Evolutionary conservation across 345 rosid species (phyloP).

Genomic region (Citrus trifoliata): DNA sequence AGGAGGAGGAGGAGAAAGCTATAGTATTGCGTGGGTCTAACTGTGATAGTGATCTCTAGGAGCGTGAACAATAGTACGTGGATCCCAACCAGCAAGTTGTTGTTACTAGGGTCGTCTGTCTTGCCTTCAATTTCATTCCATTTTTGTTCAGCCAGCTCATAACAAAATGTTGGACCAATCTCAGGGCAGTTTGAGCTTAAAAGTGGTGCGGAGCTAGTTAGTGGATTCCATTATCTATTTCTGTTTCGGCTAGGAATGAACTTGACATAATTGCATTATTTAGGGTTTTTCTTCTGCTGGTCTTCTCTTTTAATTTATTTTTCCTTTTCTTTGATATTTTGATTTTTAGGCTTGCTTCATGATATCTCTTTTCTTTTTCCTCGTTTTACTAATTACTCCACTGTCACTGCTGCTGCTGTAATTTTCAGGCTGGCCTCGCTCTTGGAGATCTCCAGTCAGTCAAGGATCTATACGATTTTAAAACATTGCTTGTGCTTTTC

Average conservation of each 20-base stretch:
- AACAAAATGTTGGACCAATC: conserved; percentile 7
- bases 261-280: neutral
- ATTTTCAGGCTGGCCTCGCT: conserved; percentile 75
- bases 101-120: neutral
- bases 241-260: neutral
- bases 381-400: conserved; percentile 2
- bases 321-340: conserved; percentile 5
- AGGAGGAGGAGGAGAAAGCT: neutral
- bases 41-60: neutral
- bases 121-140: neutral
- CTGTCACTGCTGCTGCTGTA: neutral
- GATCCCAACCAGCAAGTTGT: too few species aligned
- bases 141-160: neutral
- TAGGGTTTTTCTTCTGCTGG: neutral
- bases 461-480: conserved; percentile 80
- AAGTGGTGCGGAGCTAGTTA: too few species aligned
- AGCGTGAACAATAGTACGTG: neutral
- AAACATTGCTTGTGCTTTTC: conserved; percentile 70
- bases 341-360: neutral
- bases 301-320: conserved; percentile 7
- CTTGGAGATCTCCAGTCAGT: conserved; percentile 82
- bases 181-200: neutral
- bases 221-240: too few species aligned
- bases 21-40: neutral
- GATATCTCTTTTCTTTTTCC: neutral